These are phyloP conservation scores for Colletotrichum scovillei DNA, from an alignment of 2,329 filamentous ascomycete species.

Conservation along the genomic window DNA sequence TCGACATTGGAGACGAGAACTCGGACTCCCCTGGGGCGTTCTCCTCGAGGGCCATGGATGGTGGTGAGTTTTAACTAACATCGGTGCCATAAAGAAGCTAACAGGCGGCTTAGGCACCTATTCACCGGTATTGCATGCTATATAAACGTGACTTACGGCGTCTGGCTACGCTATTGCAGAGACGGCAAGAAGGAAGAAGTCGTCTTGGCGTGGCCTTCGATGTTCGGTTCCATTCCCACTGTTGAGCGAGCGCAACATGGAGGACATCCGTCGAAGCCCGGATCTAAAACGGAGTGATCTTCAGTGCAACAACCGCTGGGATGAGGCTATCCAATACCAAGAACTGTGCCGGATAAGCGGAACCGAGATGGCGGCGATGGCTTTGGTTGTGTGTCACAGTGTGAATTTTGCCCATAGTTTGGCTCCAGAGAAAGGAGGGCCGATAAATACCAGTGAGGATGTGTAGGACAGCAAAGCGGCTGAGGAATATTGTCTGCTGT, in stretches of 20 bases:
- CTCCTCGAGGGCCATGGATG: background rate
- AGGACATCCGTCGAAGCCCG: background rate
- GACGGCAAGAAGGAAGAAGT: slow-evolving; percentile 8
- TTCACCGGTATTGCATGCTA: slow-evolving; percentile 6
- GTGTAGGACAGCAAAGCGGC: background rate
- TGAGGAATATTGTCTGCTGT: background rate
- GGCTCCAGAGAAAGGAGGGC: background rate
- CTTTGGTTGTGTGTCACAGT: background rate
- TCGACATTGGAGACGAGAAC: background rate
- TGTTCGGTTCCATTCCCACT: background rate
- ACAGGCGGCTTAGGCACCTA: background rate
- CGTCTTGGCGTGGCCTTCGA: background rate
- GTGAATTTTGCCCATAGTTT: background rate
- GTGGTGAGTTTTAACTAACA: background rate
- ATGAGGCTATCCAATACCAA: background rate
- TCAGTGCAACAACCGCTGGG: background rate
- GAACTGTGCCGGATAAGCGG: background rate
- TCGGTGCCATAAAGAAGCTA: background rate
- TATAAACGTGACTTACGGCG: background rate
- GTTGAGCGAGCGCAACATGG: background rate
- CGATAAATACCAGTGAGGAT: background rate
- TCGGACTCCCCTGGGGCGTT: background rate
- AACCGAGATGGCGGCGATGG: background rate
- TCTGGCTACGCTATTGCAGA: slow-evolving; percentile 5
- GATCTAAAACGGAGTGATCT: background rate